A percentile compares a stretch with the other conserved stretches of the same genome.
phyloP scores from a whole-genome alignment of 2,329 filamentous ascomycete genomes.

The Aureobasidium musti region DNA sequence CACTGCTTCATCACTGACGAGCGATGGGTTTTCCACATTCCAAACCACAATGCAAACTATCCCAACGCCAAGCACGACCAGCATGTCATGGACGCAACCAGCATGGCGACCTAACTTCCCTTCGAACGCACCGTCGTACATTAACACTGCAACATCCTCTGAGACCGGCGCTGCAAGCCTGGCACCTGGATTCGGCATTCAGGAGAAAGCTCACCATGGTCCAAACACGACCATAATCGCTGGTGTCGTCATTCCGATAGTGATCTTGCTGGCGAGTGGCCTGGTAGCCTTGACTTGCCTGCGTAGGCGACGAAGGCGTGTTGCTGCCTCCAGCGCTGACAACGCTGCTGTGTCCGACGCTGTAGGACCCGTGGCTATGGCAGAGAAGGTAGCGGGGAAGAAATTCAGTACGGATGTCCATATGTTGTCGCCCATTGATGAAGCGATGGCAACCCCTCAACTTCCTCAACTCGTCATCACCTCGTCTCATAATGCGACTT shows the following conservation, averaged over 20 bases:
- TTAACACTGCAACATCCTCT: neutral
- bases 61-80: conserved; percentile 8
- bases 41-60: neutral
- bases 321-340: neutral
- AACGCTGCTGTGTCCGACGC: neutral
- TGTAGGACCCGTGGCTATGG: neutral
- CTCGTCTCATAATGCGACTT: conserved; percentile 25
- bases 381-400: conserved; percentile 3
- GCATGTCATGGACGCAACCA: neutral
- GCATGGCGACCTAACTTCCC: neutral
- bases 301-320: conserved; percentile 8
- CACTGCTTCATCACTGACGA: neutral
- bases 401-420: neutral
- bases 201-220: conserved; percentile 10
- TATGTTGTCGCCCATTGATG: conserved; percentile 7
- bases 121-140: neutral
- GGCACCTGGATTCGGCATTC: neutral
- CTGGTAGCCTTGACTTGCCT: conserved; percentile 8
- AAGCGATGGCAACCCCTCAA: neutral
- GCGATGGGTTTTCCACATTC: neutral
- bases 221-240: conserved; percentile 14
- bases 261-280: conserved; percentile 1
- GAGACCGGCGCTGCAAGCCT: neutral
- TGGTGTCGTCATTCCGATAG: conserved; percentile 18
- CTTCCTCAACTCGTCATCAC: conserved; percentile 9